These are phyloP conservation scores for Stephanodiscus minutulus DNA, from an alignment of 108 stramenopile genomes.

Conservation along the genomic window DNA sequence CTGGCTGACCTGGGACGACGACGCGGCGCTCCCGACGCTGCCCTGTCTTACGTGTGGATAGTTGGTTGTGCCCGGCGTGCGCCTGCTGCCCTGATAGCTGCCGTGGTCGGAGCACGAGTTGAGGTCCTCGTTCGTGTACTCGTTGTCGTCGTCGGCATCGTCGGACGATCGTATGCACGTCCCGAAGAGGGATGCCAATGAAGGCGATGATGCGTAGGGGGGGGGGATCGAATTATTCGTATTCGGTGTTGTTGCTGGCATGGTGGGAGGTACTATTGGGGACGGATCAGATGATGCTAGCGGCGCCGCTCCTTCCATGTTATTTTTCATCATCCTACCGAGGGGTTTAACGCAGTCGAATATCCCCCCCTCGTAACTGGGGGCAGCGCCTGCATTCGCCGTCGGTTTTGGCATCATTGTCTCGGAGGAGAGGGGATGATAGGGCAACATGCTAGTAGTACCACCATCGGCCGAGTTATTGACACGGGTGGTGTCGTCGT, in stretches of 20 bases:
- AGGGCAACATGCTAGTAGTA: neutral
- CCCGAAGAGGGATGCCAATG: slow-evolving; percentile 23
- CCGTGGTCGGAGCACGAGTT: slow-evolving; percentile 4
- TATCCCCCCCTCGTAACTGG: slow-evolving; percentile 9
- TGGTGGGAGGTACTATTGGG: neutral
- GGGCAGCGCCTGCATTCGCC: neutral
- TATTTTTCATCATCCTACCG: neutral
- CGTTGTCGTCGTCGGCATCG: slow-evolving; percentile 9
- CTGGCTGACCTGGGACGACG: neutral
- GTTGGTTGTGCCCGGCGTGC: slow-evolving; percentile 9
- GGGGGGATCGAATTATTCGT: too few species aligned
- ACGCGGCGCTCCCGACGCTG: neutral
- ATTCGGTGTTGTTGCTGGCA: neutral
- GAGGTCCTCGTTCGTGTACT: slow-evolving; percentile 10
- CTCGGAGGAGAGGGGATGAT: neutral
- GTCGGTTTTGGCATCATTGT: too few species aligned
- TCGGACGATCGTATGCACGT: slow-evolving; percentile 22
- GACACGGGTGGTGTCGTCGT: neutral
- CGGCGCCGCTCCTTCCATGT: neutral
- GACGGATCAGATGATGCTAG: neutral
- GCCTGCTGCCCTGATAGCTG: slow-evolving; percentile 12
- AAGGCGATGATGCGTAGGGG: too few species aligned
- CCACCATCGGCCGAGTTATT: too few species aligned
- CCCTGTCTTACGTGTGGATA: neutral
- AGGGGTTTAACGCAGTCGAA: slow-evolving; percentile 35